Conservation (phyloP, 2,329 filamentous ascomycete species). For the Karstenula rhodostoma region DNA sequence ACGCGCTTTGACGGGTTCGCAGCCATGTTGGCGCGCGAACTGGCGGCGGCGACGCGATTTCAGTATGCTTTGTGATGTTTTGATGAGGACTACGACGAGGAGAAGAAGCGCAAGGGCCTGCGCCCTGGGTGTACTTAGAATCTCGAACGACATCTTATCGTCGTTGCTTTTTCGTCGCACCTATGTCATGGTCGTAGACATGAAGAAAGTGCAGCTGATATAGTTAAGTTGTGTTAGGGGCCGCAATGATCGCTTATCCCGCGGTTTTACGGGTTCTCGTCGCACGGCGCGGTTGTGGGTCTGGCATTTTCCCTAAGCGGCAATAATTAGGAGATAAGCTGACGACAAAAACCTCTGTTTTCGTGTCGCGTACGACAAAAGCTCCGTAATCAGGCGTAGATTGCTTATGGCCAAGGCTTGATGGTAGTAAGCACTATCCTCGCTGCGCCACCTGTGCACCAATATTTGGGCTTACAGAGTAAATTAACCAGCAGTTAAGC, state of each 20-base stretch:
- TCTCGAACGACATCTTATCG: not conserved
- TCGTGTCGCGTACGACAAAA: not conserved
- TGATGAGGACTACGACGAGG: not conserved
- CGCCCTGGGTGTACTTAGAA: not conserved
- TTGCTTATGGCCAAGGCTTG: no score
- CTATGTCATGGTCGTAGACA: not conserved
- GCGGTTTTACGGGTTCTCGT: not conserved
- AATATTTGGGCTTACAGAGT: not conserved
- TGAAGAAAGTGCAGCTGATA: not conserved
- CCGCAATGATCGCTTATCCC: not conserved
- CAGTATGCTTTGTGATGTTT: not conserved
- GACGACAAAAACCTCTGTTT: not conserved
- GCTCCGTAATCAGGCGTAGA: no score
- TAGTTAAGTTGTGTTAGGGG: not conserved
- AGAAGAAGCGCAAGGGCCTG: not conserved
- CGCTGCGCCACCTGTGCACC: no score
- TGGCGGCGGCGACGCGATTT: not conserved
- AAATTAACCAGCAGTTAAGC: no score
- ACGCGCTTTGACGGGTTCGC: not conserved
- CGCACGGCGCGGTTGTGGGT: not conserved
- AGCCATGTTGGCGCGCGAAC: conserved; percentile 5
- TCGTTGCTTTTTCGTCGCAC: not conserved
- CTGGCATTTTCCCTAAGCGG: not conserved
- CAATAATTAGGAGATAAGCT: not conserved
- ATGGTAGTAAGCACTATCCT: not conserved